Evolutionary conservation across 495 filamentous ascomycete species (phyloP), one percentile per base, ranked within the genome.

Genomic region (Aspergillus taichungensis): DNA sequence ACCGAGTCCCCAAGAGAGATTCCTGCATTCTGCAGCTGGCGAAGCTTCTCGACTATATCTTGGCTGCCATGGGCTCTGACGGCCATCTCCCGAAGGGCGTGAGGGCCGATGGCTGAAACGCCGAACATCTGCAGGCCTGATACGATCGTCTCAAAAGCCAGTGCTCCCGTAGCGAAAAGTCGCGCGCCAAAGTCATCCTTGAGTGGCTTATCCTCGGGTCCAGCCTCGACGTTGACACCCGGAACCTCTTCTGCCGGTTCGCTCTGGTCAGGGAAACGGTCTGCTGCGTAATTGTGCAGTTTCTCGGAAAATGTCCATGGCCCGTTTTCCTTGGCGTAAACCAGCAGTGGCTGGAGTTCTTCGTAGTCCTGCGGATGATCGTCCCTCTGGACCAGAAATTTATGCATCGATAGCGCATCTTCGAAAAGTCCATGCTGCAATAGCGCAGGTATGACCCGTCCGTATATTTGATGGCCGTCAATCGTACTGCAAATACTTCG

Each of bases 21-120:
- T 0, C 76, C 77, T 3, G 71, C 67, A 40, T 71, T 53, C 36
- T 72, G 62, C 8, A 92, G 67, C 34, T 73, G 65, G 12, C 67
- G 62, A 30, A 90, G 71, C 29, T 75, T 77, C 5, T 65, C 51
- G 11, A 71, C 45, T 35, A 91, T 60, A 8, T 73, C 70, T 13
- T 71, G 62, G 2, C 77, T 52, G 2, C 72, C 73, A 13, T 67
- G 59, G 13, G 83, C 74, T 52, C 85, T 69, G 4, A 77, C 48
- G 8, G 79, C 83, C 60, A 94, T 74, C 30, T 87, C 79, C 38
- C 85, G 80, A 37, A 92, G 45, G 3, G 85, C 80, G 8, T 83
- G 65, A 1, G 87, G 83, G 7, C 87, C 87, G 47, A 92, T 82
- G 13, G 68, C 62, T 31, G 77, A 63, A 9, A 87, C 67, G 3